These are phyloP conservation scores for Chrysoporthe puriensis DNA, from an alignment of 2,329 filamentous ascomycete genomes.

Conservation along the genomic window DNA sequence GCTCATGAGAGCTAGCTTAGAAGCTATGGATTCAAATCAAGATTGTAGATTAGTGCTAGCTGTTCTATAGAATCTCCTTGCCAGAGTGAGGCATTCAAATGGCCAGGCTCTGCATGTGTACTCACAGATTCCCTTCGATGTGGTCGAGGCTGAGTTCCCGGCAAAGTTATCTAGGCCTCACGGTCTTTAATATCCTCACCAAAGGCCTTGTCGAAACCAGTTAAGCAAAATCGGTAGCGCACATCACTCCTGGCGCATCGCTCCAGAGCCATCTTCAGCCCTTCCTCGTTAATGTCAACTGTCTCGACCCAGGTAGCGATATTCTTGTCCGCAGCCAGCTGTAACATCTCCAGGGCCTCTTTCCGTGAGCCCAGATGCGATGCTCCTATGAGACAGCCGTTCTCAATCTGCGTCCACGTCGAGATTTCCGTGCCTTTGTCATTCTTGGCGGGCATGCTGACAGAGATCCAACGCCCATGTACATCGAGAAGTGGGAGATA, in stretches of 20 bases:
- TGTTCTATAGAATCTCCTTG: not conserved
- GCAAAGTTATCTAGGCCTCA: not conserved
- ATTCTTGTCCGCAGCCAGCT: constrained; percentile 70
- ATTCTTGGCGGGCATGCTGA: constrained; percentile 70
- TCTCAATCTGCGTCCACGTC: constrained; percentile 74
- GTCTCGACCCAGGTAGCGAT: constrained; percentile 73
- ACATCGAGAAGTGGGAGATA: constrained; percentile 83
- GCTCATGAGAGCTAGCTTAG: not conserved
- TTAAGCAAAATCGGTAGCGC: constrained; percentile 76
- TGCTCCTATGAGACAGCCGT: constrained; percentile 73
- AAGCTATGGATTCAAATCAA: not conserved
- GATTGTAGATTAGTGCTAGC: not conserved
- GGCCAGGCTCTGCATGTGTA: not conserved
- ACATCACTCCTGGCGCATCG: constrained; percentile 73
- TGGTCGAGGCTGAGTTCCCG: not conserved
- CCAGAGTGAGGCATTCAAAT: not conserved
- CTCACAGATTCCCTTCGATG: not conserved
- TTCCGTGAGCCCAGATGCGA: constrained; percentile 72
- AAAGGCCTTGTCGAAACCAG: constrained; percentile 70
- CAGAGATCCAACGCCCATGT: constrained; percentile 78
- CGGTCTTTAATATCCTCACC: constrained; percentile 41
- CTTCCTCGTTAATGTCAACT: constrained; percentile 73
- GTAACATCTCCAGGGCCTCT: constrained; percentile 73
- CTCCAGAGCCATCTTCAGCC: constrained; percentile 70
- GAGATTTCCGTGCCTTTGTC: constrained; percentile 72